Percentiles rank a stretch among this genome's conserved stretches.
These are phyloP conservation scores for Lotus japonicus DNA, from an alignment of 306 rosid species.

Conservation along the genomic window DNA sequence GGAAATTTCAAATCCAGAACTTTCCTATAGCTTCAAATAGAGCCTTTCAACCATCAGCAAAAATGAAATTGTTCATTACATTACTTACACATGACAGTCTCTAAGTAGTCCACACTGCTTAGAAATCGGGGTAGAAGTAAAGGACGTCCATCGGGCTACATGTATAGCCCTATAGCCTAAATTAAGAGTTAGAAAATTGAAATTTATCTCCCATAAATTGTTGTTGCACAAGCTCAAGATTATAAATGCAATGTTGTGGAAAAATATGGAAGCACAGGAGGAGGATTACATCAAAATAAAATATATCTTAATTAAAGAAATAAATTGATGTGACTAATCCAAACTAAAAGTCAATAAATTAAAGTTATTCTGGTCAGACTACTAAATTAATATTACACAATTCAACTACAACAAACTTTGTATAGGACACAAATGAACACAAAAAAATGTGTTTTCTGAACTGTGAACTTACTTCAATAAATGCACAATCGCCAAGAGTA, in stretches of 20 bases:
- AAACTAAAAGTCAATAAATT: not conserved
- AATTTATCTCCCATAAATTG: not conserved
- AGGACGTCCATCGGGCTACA: not conserved
- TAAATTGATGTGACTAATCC: not conserved
- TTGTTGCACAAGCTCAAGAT: conserved; percentile 1
- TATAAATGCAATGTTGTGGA: not conserved
- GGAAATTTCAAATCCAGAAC: not conserved
- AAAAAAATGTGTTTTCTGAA: not conserved
- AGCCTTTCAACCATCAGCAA: not conserved
- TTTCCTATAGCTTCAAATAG: not conserved
- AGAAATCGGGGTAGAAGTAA: too few species aligned
- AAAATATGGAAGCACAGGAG: not conserved
- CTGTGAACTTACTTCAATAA: conserved; percentile 49
- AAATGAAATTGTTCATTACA: not conserved
- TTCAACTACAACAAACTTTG: conserved; percentile 4
- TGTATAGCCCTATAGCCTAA: not conserved
- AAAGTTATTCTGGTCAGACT: not conserved
- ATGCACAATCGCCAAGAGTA: conserved; percentile 83
- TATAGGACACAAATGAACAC: conserved; percentile 2
- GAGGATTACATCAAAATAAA: not conserved
- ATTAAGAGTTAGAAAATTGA: not conserved
- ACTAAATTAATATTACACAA: not conserved
- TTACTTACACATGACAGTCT: not conserved
- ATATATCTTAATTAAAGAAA: not conserved
- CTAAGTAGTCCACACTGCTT: not conserved